Evolutionary conservation across 306 rosid species (phyloP).

Genomic region (Phaseolus lunatus): DNA sequence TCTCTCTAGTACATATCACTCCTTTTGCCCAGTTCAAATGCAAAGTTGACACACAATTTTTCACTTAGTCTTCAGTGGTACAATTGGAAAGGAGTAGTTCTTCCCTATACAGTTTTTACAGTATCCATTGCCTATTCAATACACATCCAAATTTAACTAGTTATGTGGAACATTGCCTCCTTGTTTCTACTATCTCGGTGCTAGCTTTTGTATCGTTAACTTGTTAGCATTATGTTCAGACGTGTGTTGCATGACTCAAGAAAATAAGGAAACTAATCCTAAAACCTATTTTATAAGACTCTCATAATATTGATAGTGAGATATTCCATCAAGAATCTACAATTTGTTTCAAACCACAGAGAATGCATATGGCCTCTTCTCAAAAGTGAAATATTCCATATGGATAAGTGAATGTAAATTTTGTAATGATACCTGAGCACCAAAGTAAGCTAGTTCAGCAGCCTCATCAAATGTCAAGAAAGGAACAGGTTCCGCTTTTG

Average conservation of each 20-base stretch:
- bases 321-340: neutral
- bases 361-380: neutral
- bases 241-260: neutral
- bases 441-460: conserved; percentile 98
- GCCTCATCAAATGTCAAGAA: conserved; percentile 96
- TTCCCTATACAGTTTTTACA: neutral
- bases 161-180: neutral
- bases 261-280: neutral
- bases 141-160: neutral
- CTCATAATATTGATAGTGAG: neutral
- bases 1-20: neutral
- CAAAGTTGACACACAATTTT: neutral
- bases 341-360: neutral
- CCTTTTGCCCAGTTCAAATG: neutral
- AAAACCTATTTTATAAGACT: neutral
- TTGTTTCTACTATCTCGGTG: neutral
- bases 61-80: neutral
- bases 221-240: neutral
- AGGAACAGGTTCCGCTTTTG: conserved; percentile 83
- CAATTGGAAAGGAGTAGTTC: neutral
- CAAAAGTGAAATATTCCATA: too few species aligned
- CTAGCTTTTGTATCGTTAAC: neutral
- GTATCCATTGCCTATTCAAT: neutral
- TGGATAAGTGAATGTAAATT: conserved; percentile 12
- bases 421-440: conserved; percentile 83